Evolutionary conservation across 805 yeast species (phyloP).

Genomic region (Sugiyamaella mastotermitis): DNA sequence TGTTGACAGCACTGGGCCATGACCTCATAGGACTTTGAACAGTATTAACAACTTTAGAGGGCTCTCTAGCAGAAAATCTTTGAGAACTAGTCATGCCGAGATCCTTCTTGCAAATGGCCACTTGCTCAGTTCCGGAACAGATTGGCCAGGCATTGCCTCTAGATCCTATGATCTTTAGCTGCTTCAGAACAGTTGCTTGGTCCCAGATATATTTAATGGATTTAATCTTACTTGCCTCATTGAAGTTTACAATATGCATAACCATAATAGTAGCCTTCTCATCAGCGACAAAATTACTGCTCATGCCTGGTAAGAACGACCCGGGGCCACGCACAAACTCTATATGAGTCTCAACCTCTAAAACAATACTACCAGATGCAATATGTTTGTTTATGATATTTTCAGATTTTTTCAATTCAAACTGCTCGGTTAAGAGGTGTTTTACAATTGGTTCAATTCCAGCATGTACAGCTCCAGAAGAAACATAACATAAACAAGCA

Average conservation of each 20-base stretch:
- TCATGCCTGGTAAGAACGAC: conserved; percentile 21
- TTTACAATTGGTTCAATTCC: conserved; percentile 18
- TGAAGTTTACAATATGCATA: conserved; percentile 14
- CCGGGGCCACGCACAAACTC: conserved; percentile 26
- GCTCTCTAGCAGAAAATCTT: background rate
- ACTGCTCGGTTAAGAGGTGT: conserved; percentile 13
- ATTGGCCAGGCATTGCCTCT: conserved; percentile 28
- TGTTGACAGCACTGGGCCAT: conserved; percentile 2
- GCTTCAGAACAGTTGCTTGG: conserved; percentile 25
- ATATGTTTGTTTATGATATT: conserved; percentile 15
- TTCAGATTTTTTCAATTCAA: conserved; percentile 18
- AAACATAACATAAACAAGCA: conserved; percentile 18
- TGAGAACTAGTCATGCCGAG: background rate
- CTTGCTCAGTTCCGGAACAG: conserved; percentile 19
- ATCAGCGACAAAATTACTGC: conserved; percentile 23
- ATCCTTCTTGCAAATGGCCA: conserved; percentile 1
- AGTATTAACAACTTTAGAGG: background rate
- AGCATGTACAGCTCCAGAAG: conserved; percentile 16
- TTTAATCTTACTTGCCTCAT: conserved; percentile 13
- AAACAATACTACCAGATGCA: conserved; percentile 12
- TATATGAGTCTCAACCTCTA: conserved; percentile 21
- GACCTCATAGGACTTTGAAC: background rate
- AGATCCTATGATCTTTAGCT: conserved; percentile 26
- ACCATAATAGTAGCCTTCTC: conserved; percentile 20
- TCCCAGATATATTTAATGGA: conserved; percentile 23